phyloP scores from a whole-genome alignment of 202 grass and related monocot genomes.

The Cymbopogon flexuosus region DNA sequence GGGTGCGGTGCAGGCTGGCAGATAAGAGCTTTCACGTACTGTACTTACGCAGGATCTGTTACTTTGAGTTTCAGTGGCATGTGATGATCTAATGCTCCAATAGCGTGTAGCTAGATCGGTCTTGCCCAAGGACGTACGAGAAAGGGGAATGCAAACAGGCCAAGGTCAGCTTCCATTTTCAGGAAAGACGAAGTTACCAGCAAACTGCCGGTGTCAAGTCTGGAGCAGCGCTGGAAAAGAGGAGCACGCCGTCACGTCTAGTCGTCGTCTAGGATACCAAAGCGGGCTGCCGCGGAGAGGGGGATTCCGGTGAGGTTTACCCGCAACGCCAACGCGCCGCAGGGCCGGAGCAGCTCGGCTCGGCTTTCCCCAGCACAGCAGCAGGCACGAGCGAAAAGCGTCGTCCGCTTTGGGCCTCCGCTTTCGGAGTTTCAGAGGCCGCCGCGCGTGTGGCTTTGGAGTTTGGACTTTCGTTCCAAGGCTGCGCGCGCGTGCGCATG shows the following conservation, averaged over 20 bases:
- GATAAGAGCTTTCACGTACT: background rate
- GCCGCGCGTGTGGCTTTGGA: constrained; percentile 12
- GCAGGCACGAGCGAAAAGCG: background rate
- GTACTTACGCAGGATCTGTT: background rate
- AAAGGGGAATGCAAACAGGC: background rate
- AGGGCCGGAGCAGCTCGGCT: too few species aligned
- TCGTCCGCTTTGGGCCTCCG: background rate
- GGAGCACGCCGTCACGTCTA: background rate
- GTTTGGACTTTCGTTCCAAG: background rate
- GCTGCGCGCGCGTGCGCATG: background rate
- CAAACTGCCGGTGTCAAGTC: background rate
- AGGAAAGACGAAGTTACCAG: background rate
- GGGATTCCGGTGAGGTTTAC: background rate
- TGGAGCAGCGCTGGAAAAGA: background rate
- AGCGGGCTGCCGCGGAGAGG: background rate
- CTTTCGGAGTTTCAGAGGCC: background rate
- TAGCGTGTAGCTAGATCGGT: background rate
- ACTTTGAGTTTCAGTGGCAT: background rate
- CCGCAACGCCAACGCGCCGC: background rate
- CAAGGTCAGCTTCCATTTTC: background rate
- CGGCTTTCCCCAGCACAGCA: background rate
- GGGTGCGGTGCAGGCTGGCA: background rate
- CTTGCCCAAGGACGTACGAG: background rate
- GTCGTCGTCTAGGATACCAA: constrained; percentile 12
- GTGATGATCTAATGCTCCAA: background rate